Evolutionary conservation across 441 rosid species (phyloP), one percentile per base, ranked within the genome.

Genomic region (Pelargonium myrrhifolium): DNA sequence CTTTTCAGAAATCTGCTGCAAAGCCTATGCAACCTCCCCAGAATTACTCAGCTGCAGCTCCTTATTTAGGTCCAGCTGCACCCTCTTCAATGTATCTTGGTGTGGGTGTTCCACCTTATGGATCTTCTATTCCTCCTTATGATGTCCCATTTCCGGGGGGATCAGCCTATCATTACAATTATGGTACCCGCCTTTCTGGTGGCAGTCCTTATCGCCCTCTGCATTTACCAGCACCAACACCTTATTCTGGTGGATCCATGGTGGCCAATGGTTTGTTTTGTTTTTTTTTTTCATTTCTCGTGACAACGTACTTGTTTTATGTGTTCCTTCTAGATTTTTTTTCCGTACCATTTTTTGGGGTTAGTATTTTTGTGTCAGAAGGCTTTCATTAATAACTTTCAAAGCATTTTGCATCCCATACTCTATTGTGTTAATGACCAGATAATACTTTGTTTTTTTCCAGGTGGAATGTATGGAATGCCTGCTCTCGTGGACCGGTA

Each of bases 401-500:
- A 39, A 26, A 14, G 31, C 12, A 18, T 37, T 6, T 17, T 60
- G 14, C 11, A 4, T 22, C 31, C 37, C 43, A 40, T 67, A 24
- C 26, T 39, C 0, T 40, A 20, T 14, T 56, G 28, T 8, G 7
- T 20, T 56, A 26, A 56, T 56, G 28, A 4, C 28, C 61, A 0
- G n/a, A 17, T 21, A 20, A 56, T 20, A 10, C 14, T 56, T 6
- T 45, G 2, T 62, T 69, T 37, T 72, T 71, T 62, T 71, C 45
- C 80, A 91, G 97, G 92, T 71, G 89, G 92, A 35, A 85, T 94
- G 82, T 94, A 94, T 75, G 87, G 89, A 49, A 81, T 94, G 77
- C 97, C 97, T 49, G 92, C 97, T 22, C 72, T 93, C 70, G 85
- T 94, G 83, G 97, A 94, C 74, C 87, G 97, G 4, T 92, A 86